Percentiles rank a stretch among this genome's conserved stretches.
Evolutionary conservation across 2,329 filamentous ascomycete species (phyloP).

Genomic region (Pseudopyricularia javanii): DNA sequence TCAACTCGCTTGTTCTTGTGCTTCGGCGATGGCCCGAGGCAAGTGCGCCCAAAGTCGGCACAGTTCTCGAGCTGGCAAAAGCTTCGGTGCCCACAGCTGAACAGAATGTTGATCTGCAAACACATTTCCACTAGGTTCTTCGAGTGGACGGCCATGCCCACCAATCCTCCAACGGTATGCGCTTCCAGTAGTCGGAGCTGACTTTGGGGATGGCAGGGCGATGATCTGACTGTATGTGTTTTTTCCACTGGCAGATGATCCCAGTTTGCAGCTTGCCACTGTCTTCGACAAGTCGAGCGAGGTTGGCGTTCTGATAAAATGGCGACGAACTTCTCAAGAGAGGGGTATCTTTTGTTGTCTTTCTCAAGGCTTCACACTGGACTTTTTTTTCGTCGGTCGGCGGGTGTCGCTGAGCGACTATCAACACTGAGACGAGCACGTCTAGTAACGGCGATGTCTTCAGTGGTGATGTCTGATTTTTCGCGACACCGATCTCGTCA

Average conservation of each 20-base stretch:
- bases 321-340: no score
- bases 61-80: slow-evolving; percentile 14
- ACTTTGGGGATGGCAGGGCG: background rate
- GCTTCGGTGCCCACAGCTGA: slow-evolving; percentile 11
- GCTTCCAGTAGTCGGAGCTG: background rate
- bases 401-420: background rate
- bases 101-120: slow-evolving; percentile 11
- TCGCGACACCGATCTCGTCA: background rate
- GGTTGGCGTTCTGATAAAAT: no score
- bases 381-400: background rate
- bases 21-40: slow-evolving; percentile 11
- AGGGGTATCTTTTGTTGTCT: background rate
- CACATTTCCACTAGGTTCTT: slow-evolving; percentile 9
- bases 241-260: no score
- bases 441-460: slow-evolving; percentile 1
- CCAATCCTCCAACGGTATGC: no score
- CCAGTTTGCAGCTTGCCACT: no score
- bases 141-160: background rate
- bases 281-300: no score
- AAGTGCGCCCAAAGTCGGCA: slow-evolving; percentile 10
- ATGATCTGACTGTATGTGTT: no score
- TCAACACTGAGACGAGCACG: background rate
- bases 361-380: background rate
- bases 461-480: background rate
- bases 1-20: slow-evolving; percentile 8